These are phyloP conservation scores for Myxozyma sirexii DNA, from an alignment of 805 yeast species.

Conservation along the genomic window DNA sequence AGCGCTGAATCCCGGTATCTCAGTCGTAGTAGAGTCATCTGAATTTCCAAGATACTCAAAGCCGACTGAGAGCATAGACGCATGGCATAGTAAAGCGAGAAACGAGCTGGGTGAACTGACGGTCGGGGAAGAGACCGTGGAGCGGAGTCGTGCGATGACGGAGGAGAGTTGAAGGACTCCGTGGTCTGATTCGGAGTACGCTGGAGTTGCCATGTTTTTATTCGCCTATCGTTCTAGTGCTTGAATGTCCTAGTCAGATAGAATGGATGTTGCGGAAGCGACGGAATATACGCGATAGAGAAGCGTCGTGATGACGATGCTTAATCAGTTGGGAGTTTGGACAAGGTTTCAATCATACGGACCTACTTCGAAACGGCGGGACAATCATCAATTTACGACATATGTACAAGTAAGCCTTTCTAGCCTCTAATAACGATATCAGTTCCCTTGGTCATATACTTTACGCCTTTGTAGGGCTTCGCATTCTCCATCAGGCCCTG, in stretches of 20 bases:
- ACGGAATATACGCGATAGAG: too few species aligned
- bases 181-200: slow-evolving; percentile 10
- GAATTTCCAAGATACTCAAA: slow-evolving; percentile 20
- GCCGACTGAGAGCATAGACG: slow-evolving; percentile 26
- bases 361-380: background rate
- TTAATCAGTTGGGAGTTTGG: background rate
- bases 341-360: background rate
- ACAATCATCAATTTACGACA: background rate
- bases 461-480: slow-evolving; percentile 89
- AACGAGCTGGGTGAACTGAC: slow-evolving; percentile 10
- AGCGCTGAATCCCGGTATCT: slow-evolving; percentile 2
- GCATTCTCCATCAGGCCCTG: slow-evolving; percentile 61
- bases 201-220: background rate
- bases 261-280: too few species aligned
- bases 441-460: slow-evolving; percentile 69
- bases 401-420: background rate
- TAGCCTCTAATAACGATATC: slow-evolving; percentile 54
- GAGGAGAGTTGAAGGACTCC: slow-evolving; percentile 7
- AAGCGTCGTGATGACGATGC: too few species aligned
- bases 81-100: slow-evolving; percentile 20
- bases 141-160: slow-evolving; percentile 1
- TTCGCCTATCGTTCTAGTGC: background rate
- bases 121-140: background rate
- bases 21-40: slow-evolving; percentile 1
- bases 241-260: too few species aligned